phyloP scores from a whole-genome alignment of 495 filamentous ascomycete genomes.

The Xylaria intraflava region DNA sequence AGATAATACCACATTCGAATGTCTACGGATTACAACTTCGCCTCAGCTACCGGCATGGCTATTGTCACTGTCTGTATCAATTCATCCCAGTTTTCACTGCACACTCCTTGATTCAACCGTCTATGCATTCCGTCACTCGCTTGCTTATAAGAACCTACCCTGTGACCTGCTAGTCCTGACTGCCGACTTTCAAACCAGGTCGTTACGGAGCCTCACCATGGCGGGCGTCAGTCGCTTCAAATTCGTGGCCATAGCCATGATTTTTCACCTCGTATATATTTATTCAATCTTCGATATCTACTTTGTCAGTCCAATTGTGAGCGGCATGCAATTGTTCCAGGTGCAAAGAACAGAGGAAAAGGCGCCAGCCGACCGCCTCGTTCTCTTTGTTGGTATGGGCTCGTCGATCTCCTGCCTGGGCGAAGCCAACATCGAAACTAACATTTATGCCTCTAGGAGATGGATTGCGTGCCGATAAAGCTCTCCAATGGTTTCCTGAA shows the following conservation, averaged over 20 bases:
- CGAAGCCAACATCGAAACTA: constrained; percentile 12
- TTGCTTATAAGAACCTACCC: background rate
- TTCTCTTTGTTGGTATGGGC: constrained; percentile 82
- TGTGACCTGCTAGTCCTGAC: background rate
- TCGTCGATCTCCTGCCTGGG: background rate
- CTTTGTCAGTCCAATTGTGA: constrained; percentile 96
- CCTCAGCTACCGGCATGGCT: constrained; percentile 2
- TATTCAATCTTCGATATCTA: constrained; percentile 99
- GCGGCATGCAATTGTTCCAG: constrained; percentile 79
- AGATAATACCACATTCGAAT: background rate
- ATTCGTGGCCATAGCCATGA: constrained; percentile 84
- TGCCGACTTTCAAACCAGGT: background rate
- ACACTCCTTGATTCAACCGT: background rate
- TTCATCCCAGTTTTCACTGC: background rate
- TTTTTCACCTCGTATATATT: constrained; percentile 93
- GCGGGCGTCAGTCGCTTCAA: constrained; percentile 74
- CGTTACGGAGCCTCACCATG: constrained; percentile 42
- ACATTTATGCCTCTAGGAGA: constrained; percentile 54
- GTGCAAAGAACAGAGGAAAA: constrained; percentile 56
- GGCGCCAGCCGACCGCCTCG: constrained; percentile 80
- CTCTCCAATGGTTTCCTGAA: constrained; percentile 89
- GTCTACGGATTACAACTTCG: background rate
- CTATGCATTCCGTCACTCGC: background rate
- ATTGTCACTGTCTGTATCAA: background rate
- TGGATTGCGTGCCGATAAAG: constrained; percentile 94